These are phyloP conservation scores for Penicillium sclerotigenum DNA, from an alignment of 2,329 filamentous ascomycete species.

Conservation along the genomic window DNA sequence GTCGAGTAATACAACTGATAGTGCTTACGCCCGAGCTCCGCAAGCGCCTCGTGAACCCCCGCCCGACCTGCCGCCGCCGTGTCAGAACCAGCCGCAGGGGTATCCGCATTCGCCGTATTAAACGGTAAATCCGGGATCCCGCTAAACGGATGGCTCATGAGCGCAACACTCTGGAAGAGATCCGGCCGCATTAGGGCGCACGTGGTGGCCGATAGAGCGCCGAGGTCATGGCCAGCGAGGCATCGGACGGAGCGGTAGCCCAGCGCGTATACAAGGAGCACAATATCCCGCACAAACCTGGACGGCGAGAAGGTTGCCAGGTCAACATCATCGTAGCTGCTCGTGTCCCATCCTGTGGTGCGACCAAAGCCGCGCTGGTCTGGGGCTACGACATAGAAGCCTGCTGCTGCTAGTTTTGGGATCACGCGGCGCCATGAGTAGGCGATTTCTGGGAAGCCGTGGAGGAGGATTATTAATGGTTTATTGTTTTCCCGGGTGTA, in stretches of 20 bases:
- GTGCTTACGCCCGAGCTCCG: constrained; percentile 58
- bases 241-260: constrained; percentile 58
- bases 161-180: constrained; percentile 59
- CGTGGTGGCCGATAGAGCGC: constrained; percentile 58
- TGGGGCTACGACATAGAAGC: constrained; percentile 64
- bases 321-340: constrained; percentile 52
- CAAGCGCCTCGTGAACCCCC: constrained; percentile 56
- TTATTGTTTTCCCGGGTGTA: constrained; percentile 37
- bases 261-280: constrained; percentile 59
- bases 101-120: constrained; percentile 38
- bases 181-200: constrained; percentile 63
- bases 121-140: constrained; percentile 51
- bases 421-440: constrained; percentile 68
- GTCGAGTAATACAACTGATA: constrained; percentile 62
- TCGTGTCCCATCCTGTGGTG: constrained; percentile 59
- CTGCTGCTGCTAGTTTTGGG: constrained; percentile 54
- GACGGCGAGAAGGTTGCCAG: constrained; percentile 57
- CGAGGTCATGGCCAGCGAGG: constrained; percentile 66
- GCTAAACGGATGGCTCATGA: constrained; percentile 66
- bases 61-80: constrained; percentile 1
- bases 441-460: constrained; percentile 67
- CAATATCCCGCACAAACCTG: constrained; percentile 59
- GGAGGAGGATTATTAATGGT: constrained; percentile 60
- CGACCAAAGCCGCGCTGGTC: constrained; percentile 68
- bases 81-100: neutral